Percentiles rank a stretch among this genome's conserved stretches.
Conservation (phyloP, 148 eudicot genomes). For the Vaccinium myrtillus region DNA sequence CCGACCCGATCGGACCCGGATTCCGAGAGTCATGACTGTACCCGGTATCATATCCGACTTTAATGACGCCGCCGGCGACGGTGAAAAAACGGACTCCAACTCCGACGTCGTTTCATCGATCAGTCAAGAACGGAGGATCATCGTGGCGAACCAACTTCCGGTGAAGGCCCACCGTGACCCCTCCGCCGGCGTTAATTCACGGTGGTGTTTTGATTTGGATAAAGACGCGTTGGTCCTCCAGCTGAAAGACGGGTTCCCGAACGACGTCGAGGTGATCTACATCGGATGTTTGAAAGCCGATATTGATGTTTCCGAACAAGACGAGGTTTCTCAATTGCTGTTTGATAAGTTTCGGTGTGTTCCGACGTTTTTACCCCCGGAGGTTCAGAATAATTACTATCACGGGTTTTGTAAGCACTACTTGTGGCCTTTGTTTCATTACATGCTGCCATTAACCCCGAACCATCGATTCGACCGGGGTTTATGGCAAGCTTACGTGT, state of each 20-base stretch:
- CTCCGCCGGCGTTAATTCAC: neutral
- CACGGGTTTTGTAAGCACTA: slow-evolving; percentile 88
- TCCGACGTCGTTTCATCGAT: slow-evolving; percentile 22
- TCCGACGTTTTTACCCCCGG: slow-evolving; percentile 56
- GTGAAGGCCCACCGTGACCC: slow-evolving; percentile 33
- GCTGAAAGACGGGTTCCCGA: slow-evolving; percentile 54
- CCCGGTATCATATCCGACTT: slow-evolving; percentile 55
- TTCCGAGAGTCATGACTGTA: slow-evolving; percentile 33
- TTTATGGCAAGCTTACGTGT: slow-evolving; percentile 72
- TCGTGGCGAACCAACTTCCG: slow-evolving; percentile 66
- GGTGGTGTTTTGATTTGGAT: slow-evolving; percentile 60
- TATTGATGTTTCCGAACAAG: slow-evolving; percentile 53
- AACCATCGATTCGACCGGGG: slow-evolving; percentile 48
- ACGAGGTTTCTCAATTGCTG: slow-evolving; percentile 44
- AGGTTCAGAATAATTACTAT: slow-evolving; percentile 54
- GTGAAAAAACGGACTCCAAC: neutral
- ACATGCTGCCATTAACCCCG: slow-evolving; percentile 61
- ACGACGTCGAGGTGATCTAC: slow-evolving; percentile 45
- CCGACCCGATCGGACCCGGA: slow-evolving; percentile 28
- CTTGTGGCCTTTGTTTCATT: slow-evolving; percentile 81
- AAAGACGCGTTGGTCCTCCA: slow-evolving; percentile 54
- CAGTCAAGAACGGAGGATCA: slow-evolving; percentile 26
- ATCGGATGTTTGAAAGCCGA: slow-evolving; percentile 59
- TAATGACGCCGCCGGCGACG: neutral
- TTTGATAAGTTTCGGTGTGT: slow-evolving; percentile 59